phyloP scores from a whole-genome alignment of 805 yeast genomes.

The Suhomyces sp. region DNA sequence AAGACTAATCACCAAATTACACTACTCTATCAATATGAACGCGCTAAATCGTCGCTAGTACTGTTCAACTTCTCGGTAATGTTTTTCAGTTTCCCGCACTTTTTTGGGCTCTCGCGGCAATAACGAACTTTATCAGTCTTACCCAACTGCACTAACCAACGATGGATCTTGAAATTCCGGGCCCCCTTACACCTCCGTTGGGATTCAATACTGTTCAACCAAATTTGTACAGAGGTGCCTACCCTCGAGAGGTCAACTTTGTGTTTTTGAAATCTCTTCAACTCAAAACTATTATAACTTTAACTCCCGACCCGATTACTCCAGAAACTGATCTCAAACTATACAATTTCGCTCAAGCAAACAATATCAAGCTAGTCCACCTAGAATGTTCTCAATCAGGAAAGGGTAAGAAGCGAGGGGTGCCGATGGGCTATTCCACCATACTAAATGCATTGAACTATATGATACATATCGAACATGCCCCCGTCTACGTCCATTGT shows the following conservation, averaged over 20 bases:
- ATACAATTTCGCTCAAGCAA: slow-evolving; percentile 48
- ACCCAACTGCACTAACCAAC: background rate
- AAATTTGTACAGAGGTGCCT: slow-evolving; percentile 76
- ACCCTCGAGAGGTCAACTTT: slow-evolving; percentile 74
- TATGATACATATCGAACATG: slow-evolving; percentile 53
- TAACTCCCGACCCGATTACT: slow-evolving; percentile 74
- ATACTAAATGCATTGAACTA: slow-evolving; percentile 60
- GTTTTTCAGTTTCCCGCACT: background rate
- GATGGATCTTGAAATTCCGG: slow-evolving; percentile 12
- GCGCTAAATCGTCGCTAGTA: background rate
- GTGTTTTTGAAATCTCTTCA: slow-evolving; percentile 63
- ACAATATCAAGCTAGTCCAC: slow-evolving; percentile 65
- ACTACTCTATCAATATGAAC: background rate
- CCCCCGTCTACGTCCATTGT: slow-evolving; percentile 84
- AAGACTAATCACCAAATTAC: no score
- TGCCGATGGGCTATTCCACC: slow-evolving; percentile 68
- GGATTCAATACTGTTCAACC: slow-evolving; percentile 72
- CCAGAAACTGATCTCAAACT: slow-evolving; percentile 49
- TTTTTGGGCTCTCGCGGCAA: background rate
- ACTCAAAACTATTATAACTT: slow-evolving; percentile 68
- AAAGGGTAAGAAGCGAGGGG: slow-evolving; percentile 78
- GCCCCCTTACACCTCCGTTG: slow-evolving; percentile 65
- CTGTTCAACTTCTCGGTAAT: background rate
- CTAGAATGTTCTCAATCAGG: slow-evolving; percentile 65
- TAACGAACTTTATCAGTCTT: background rate